A percentile compares a stretch with the other conserved stretches of the same genome.
phyloP scores from a whole-genome alignment of 164 flowering plant species.

The Macadamia tetraphylla region DNA sequence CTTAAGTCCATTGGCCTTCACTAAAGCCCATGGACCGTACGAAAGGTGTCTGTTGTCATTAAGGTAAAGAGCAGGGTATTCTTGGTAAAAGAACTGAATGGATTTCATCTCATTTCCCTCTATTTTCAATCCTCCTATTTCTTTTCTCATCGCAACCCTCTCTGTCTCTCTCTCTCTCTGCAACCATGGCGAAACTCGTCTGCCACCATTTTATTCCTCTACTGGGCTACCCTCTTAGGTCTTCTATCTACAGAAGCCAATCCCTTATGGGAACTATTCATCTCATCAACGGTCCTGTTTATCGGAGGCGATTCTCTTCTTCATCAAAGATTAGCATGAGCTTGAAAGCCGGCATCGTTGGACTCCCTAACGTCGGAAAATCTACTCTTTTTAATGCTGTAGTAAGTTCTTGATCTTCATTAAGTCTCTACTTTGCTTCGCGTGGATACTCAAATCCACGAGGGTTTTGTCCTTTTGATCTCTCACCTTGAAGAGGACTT shows the following conservation, averaged over 20 bases:
- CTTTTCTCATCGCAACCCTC: background rate
- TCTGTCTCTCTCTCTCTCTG: background rate
- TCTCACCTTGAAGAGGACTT: too few relatives aligned
- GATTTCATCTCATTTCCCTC: too few relatives aligned
- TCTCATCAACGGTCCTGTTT: background rate
- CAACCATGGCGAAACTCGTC: slow-evolving; percentile 28
- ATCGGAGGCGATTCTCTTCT: slow-evolving; percentile 26
- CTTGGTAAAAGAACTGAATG: too few relatives aligned
- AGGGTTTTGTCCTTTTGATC: too few relatives aligned
- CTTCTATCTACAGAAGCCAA: slow-evolving; percentile 2
- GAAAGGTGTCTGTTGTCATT: too few relatives aligned
- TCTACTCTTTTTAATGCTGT: slow-evolving; percentile 98
- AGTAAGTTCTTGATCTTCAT: slow-evolving; percentile 34
- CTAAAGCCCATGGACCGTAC: too few relatives aligned
- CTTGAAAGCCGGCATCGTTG: slow-evolving; percentile 95
- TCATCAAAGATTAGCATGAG: slow-evolving; percentile 74
- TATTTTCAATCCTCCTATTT: background rate
- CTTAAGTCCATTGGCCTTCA: too few relatives aligned
- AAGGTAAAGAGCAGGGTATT: too few relatives aligned
- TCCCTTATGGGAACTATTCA: slow-evolving; percentile 4
- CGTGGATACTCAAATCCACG: too few relatives aligned
- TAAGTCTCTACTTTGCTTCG: background rate
- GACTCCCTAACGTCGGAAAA: slow-evolving; percentile 97
- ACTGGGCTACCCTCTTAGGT: slow-evolving; percentile 13
- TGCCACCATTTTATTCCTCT: slow-evolving; percentile 19